A percentile compares a stretch with the other conserved stretches of the same genome.
These are phyloP conservation scores for Dryas drummondii DNA, from an alignment of 306 rosid species.

Conservation along the genomic window DNA sequence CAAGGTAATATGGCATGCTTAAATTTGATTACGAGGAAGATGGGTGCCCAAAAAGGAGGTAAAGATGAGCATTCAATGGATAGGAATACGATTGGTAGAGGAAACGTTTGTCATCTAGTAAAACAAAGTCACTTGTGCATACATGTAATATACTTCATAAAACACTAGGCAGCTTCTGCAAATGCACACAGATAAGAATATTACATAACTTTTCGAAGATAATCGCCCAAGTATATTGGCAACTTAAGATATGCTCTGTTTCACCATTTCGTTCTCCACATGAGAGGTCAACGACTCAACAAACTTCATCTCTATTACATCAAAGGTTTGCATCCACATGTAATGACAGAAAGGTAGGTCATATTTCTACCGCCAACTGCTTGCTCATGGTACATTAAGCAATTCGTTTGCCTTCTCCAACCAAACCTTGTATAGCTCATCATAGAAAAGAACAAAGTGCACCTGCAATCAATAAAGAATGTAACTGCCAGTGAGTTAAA, in stretches of 20 bases:
- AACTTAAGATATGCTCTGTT: neutral
- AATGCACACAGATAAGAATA: neutral
- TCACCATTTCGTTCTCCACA: neutral
- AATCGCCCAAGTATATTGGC: neutral
- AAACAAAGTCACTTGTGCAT: too few relatives aligned
- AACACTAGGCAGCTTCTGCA: neutral
- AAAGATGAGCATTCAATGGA: too few relatives aligned
- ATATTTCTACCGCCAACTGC: neutral
- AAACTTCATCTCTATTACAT: neutral
- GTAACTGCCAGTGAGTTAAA: neutral
- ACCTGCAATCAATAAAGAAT: conserved; percentile 50
- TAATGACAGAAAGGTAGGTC: neutral
- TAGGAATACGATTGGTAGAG: too few relatives aligned
- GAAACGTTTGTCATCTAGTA: too few relatives aligned
- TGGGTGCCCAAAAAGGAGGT: neutral
- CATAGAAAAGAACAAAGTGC: conserved; percentile 62
- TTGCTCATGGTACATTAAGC: conserved; percentile 30
- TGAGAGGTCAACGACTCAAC: neutral
- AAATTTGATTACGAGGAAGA: neutral
- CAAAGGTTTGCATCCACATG: neutral
- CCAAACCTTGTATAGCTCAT: conserved; percentile 62
- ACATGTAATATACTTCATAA: neutral
- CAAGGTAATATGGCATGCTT: too few relatives aligned
- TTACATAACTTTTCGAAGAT: neutral
- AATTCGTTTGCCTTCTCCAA: conserved; percentile 55